A percentile compares a stretch with the other conserved stretches of the same genome.
phyloP scores from a whole-genome alignment of 1,139 yeast species.

The Suhomyces anneliseae region DNA sequence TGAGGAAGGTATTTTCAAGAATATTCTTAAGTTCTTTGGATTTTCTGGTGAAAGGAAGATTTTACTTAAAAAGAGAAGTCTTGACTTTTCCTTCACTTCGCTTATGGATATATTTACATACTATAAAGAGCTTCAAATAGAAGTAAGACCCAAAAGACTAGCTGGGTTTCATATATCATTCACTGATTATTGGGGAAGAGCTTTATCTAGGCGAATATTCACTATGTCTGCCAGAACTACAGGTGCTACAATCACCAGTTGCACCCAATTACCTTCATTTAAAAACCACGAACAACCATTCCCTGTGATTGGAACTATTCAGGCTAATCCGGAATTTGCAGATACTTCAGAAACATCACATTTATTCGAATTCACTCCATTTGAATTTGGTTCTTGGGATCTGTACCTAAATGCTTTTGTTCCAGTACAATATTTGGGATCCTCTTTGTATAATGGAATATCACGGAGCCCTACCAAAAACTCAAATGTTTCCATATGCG shows the following conservation, averaged over 20 bases:
- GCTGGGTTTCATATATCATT: constrained; percentile 59
- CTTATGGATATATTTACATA: constrained; percentile 40
- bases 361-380: constrained; percentile 59
- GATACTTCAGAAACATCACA: constrained; percentile 30
- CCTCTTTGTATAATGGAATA: constrained; percentile 38
- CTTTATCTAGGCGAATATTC: constrained; percentile 51
- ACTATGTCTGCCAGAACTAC: constrained; percentile 37
- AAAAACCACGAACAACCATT: constrained; percentile 37
- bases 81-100: constrained; percentile 12
- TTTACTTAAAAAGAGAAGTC: constrained; percentile 11
- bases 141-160: constrained; percentile 49
- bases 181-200: constrained; percentile 71
- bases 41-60: constrained; percentile 6
- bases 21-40: constrained; percentile 14
- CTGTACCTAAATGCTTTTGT: constrained; percentile 49
- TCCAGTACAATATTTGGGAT: constrained; percentile 55
- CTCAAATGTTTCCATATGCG: constrained; percentile 41
- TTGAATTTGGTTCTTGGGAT: constrained; percentile 73
- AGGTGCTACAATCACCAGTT: constrained; percentile 36
- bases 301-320: constrained; percentile 41
- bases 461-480: constrained; percentile 20
- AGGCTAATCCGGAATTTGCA: constrained; percentile 24
- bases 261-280: constrained; percentile 30
- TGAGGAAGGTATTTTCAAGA: constrained; percentile 11
- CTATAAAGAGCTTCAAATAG: constrained; percentile 53